A percentile compares a stretch with the other conserved stretches of the same genome.
Evolutionary conservation across 1,284 basidiomycete genomes (phyloP).

Genomic region (Melampsora larici-populina): DNA sequence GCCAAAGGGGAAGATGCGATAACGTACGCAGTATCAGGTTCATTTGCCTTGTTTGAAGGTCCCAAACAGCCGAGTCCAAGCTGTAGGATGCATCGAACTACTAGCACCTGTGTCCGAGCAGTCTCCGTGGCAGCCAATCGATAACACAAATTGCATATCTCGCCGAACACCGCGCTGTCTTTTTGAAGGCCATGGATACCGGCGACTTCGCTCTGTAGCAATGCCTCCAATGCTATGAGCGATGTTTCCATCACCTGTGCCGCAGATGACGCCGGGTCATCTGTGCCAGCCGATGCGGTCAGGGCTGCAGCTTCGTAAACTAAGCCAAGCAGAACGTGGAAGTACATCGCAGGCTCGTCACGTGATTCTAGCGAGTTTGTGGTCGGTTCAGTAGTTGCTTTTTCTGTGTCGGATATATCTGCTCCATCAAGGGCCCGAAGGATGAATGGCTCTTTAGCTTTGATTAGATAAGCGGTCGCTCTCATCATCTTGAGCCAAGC

Average conservation of each 20-base stretch:
- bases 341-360: slow-evolving; percentile 72
- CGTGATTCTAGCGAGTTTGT: neutral
- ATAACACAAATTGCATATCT: slow-evolving; percentile 82
- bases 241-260: slow-evolving; percentile 52
- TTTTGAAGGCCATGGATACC: slow-evolving; percentile 77
- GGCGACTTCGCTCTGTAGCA: slow-evolving; percentile 72
- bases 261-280: slow-evolving; percentile 50
- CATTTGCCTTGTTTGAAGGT: slow-evolving; percentile 6
- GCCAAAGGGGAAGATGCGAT: neutral
- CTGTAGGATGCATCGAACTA: slow-evolving; percentile 63
- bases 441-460: slow-evolving; percentile 66
- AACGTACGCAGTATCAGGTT: slow-evolving; percentile 31
- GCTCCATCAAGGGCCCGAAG: slow-evolving; percentile 77
- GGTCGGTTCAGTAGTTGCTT: slow-evolving; percentile 43
- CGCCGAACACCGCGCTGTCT: slow-evolving; percentile 78
- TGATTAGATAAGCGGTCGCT: slow-evolving; percentile 78
- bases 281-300: slow-evolving; percentile 59
- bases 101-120: slow-evolving; percentile 67
- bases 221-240: slow-evolving; percentile 68
- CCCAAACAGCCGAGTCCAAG: slow-evolving; percentile 29
- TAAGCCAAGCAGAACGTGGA: slow-evolving; percentile 85
- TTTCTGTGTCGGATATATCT: slow-evolving; percentile 55
- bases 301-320: slow-evolving; percentile 79
- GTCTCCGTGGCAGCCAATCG: slow-evolving; percentile 84
- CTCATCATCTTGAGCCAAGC: slow-evolving; percentile 81